Evolutionary conservation across 2,329 filamentous ascomycete genomes (phyloP).

Genomic region (Xylariaceae sp.): DNA sequence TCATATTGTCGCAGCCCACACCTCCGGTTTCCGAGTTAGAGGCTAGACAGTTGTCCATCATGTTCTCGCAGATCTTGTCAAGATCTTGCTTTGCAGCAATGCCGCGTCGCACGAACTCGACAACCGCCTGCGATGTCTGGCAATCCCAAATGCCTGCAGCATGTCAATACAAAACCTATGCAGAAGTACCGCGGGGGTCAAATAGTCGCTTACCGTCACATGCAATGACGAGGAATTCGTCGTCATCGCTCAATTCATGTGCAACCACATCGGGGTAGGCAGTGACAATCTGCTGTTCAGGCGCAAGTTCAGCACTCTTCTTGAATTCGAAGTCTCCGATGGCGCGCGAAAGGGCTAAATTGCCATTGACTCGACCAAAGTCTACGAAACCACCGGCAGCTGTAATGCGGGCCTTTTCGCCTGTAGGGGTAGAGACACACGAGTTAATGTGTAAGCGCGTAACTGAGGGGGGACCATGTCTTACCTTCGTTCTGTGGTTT

Average conservation of each 20-base stretch:
- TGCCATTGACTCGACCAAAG: conserved; percentile 97
- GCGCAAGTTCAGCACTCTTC: conserved; percentile 93
- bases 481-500: conserved; percentile 97
- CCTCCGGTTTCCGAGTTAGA: conserved; percentile 97
- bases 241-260: conserved; percentile 86
- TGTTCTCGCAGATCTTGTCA: conserved; percentile 95
- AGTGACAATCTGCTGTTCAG: conserved; percentile 98
- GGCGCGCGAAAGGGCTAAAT: conserved; percentile 90
- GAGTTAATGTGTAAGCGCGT: conserved; percentile 5
- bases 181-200: not conserved
- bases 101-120: conserved; percentile 94
- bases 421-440: conserved; percentile 41
- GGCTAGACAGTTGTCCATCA: conserved; percentile 99
- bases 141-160: conserved; percentile 96
- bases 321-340: conserved; percentile 99
- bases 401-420: conserved; percentile 92
- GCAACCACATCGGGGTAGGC: conserved; percentile 91
- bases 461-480: conserved; percentile 16
- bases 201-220: conserved; percentile 69
- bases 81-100: conserved; percentile 96
- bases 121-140: conserved; percentile 93
- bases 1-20: conserved; percentile 99
- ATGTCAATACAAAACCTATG: conserved; percentile 13
- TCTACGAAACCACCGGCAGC: conserved; percentile 97
- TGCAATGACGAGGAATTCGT: conserved; percentile 91